phyloP scores from a whole-genome alignment of 106 monocot genomes.

The Cymbidium sinense region DNA sequence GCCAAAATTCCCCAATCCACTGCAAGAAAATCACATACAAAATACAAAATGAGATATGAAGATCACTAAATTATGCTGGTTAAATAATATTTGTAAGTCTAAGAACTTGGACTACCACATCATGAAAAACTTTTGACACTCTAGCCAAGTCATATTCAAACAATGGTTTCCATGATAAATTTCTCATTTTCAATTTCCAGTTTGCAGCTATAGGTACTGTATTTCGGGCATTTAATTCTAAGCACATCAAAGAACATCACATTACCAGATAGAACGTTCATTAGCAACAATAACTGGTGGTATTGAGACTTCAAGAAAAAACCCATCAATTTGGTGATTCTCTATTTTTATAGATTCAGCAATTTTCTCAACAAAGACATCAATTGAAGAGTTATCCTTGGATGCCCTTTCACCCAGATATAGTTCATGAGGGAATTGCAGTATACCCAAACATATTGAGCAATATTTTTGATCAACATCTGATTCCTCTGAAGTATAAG shows the following conservation, averaged over 20 bases:
- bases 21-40: neutral
- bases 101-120: neutral
- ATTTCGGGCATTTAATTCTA: neutral
- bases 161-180: neutral
- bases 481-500: constrained; percentile 14
- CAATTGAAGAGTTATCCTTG: constrained; percentile 20
- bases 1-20: neutral
- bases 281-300: constrained; percentile 67
- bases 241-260: constrained; percentile 1
- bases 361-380: constrained; percentile 28
- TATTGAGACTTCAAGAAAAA: constrained; percentile 66
- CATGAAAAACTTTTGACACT: neutral
- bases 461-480: constrained; percentile 28
- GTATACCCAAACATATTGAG: constrained; percentile 69
- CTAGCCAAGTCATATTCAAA: neutral
- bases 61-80: neutral
- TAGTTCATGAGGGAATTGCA: constrained; percentile 33
- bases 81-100: neutral
- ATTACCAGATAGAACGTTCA: constrained; percentile 75
- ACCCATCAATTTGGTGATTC: constrained; percentile 47
- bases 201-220: neutral
- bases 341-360: constrained; percentile 29
- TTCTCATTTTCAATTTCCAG: neutral
- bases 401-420: constrained; percentile 11
- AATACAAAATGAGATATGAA: neutral